Base-by-base conservation (phyloP, 1,284 basidiomycete genomes). In the Earliella scabrosa region DNA sequence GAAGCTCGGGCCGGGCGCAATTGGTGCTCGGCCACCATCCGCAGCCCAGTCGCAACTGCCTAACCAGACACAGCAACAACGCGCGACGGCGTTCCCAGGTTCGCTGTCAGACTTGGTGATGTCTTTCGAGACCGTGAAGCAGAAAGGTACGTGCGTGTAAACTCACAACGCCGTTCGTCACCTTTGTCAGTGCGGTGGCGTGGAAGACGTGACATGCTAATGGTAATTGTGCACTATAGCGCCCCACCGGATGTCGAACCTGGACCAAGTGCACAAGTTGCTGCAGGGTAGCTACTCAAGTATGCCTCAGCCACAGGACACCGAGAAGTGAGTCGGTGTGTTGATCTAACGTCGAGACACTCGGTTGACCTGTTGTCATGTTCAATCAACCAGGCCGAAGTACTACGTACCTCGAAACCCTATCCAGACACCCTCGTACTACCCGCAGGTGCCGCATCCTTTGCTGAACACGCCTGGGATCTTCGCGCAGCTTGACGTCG, bases 341-440 rank as follows among this genome's bases (percentile, higher is more conserved):
- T 35, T 47, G 32, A 26, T 50, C 46, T 13, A 24, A 24, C 8
- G 27, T 16, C 53, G 60, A 29, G 50, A 40, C 41, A 32, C 40
- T 44, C 24, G 20, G 18, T 31, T 23, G 23, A 35, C 26, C 41
- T 3, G 35, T 13, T 58, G 10, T 7, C 11, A 11, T 44, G 26
- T 63, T 31, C 41, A 34, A 45, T 55, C 34, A 16, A 53, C 0
- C 61, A 96, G 95, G 75, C 94, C 95, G 38, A 93, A 95, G 68
- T 98, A 99, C 76, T 99, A 99, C 71, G 90, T 96, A 27, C 95
- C 97, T 16, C 86, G 92, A 66, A 97, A 97, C 73, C 94, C 95
- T 8, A 94, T 88, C 77, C 87, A 85, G 64, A 95, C 97, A 26
- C 91, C 97, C n/a, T 78, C 86, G 20, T 98, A 97, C 75, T 99